Evolutionary conservation across 345 rosid species (phyloP), one percentile per base, ranked within the genome.

Genomic region (Limnanthes douglasii): DNA sequence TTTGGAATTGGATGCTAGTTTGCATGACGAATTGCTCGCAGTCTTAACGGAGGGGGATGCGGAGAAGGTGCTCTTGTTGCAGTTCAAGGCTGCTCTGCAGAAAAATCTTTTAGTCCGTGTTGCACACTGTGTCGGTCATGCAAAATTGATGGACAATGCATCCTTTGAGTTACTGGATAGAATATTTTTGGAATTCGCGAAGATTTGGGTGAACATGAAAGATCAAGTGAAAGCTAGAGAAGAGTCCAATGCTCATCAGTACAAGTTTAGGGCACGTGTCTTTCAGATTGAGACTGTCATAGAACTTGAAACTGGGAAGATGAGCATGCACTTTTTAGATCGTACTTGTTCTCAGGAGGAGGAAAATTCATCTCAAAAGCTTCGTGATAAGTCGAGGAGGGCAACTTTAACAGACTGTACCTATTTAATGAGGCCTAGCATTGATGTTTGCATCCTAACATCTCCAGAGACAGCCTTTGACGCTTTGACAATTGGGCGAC

Each of bases 131-230:
- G 56, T 88, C 15, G 72, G 78, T 34, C 65, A 62, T 53, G 50
- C 71, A n/a, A 60, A 54, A 50, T 46, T 59, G 38, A 59, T 88
- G 56, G 84, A 78, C 54, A 34, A 48, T 31, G 45, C 55, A 34
- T 74, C 95, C n/a, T 79, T 79, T 49, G 60, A 43, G 97, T 41
- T 65, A 31, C 36, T 83, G 66, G 80, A 76, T 58, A 61, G 59
- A 38, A 60, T 77, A 22, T 88, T 79, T 48, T 37, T 37, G 34
- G 74, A 56, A 31, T 70, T 76, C 54, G 73, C 77, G 20, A 56
- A 50, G 54, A 62, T 51, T 48, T 88, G 97, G 97, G 61, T 74
- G 78, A 54, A 46, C 42, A 68, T 84, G 78, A 88, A 88, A 58
- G 60, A 50, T 53, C 66, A 88, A 66, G 63, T 48, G 8, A 72